These are phyloP conservation scores for Acorus gramineus DNA, from an alignment of 106 monocot genomes.

Conservation along the genomic window DNA sequence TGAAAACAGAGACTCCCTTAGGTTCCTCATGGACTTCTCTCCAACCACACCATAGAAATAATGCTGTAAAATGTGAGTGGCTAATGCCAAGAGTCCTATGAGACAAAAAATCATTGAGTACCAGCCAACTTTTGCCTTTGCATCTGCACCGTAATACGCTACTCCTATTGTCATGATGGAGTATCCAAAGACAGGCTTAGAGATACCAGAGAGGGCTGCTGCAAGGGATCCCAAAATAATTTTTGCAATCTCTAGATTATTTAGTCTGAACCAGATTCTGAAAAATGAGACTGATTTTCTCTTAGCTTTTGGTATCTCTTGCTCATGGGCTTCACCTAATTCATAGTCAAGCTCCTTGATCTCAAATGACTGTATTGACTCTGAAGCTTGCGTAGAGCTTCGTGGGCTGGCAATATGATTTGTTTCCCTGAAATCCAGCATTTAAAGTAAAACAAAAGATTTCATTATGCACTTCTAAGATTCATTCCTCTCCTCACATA, in stretches of 20 bases:
- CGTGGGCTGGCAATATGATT: constrained; percentile 2
- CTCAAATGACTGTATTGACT: neutral
- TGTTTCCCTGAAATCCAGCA: constrained; percentile 9
- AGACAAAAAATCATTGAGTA: constrained; percentile 27
- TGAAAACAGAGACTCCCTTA: constrained; percentile 38
- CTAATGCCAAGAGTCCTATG: constrained; percentile 22
- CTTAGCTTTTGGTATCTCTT: constrained; percentile 7
- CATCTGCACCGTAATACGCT: constrained; percentile 32
- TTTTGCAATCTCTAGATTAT: constrained; percentile 18
- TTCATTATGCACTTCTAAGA: too few species aligned
- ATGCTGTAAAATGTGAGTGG: constrained; percentile 35
- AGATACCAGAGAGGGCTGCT: constrained; percentile 43
- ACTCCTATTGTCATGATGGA: constrained; percentile 45
- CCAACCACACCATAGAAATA: constrained; percentile 41
- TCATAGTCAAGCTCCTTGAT: neutral
- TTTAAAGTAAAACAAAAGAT: neutral
- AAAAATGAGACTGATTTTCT: constrained; percentile 19
- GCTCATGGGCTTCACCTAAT: neutral
- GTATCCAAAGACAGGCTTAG: constrained; percentile 40
- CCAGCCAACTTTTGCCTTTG: constrained; percentile 20
- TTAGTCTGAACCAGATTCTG: constrained; percentile 35
- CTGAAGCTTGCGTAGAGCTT: neutral
- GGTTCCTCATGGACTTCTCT: constrained; percentile 36
- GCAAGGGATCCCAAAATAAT: constrained; percentile 23
- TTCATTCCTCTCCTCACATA: too few species aligned